Percentiles rank a stretch among this genome's conserved stretches.
Conservation (phyloP, 2,329 filamentous ascomycete genomes). For the Lasiodiplodia sp. region DNA sequence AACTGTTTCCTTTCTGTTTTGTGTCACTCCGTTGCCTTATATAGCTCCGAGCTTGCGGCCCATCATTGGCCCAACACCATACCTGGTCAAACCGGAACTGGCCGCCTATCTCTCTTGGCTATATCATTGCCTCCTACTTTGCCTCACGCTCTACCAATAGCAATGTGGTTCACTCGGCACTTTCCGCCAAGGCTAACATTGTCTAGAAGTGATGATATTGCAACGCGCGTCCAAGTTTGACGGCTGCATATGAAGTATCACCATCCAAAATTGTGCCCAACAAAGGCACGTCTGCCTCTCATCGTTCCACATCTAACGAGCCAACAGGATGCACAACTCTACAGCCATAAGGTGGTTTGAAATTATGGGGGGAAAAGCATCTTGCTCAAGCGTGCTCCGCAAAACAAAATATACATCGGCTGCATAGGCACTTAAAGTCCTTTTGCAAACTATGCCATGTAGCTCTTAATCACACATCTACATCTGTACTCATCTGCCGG, state of each 20-base stretch:
- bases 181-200: background rate
- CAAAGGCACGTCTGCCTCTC: too few species aligned
- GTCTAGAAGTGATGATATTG: background rate
- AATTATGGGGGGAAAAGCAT: too few species aligned
- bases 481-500: too few species aligned
- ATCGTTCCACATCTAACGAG: too few species aligned
- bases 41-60: background rate
- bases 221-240: slow-evolving; percentile 7
- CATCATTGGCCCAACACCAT: background rate
- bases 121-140: background rate
- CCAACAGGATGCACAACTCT: too few species aligned
- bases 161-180: background rate
- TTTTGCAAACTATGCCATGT: too few species aligned
- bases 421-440: too few species aligned
- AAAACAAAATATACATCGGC: too few species aligned
- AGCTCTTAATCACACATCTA: too few species aligned
- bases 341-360: background rate
- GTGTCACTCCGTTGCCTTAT: slow-evolving; percentile 16
- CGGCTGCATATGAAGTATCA: background rate
- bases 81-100: background rate
- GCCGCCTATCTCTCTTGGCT: background rate
- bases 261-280: background rate
- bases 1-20: slow-evolving; percentile 20
- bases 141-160: background rate
- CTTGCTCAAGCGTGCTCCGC: too few species aligned